Percentiles rank a stretch among this genome's conserved stretches.
phyloP scores from a whole-genome alignment of 129 eudicot species.

The Helianthus annuus region DNA sequence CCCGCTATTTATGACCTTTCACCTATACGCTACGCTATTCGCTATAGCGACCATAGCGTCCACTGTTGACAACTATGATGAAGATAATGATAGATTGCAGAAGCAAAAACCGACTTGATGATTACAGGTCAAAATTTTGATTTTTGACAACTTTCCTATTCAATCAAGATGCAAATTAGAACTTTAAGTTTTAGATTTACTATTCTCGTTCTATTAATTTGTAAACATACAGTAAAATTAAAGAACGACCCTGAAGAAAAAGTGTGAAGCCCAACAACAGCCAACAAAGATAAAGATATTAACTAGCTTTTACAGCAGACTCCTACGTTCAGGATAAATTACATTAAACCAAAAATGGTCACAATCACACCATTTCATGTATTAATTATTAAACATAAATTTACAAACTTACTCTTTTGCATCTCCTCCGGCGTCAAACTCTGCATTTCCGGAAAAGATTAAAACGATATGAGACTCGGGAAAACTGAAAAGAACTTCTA shows the following conservation, averaged over 20 bases:
- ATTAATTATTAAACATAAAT: not conserved
- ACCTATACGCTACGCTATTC: no score
- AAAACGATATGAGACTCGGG: conserved; percentile 13
- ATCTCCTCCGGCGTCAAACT: conserved; percentile 74
- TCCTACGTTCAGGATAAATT: not conserved
- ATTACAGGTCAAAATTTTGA: not conserved
- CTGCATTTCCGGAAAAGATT: conserved; percentile 51
- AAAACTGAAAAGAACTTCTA: not conserved
- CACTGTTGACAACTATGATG: not conserved
- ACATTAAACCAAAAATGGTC: conserved; percentile 1
- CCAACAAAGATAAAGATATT: not conserved
- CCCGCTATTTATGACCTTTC: no score
- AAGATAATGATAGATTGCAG: not conserved
- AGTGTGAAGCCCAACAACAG: not conserved
- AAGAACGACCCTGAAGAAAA: not conserved
- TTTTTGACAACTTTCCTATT: not conserved
- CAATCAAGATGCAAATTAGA: conserved; percentile 3
- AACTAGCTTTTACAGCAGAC: conserved; percentile 8
- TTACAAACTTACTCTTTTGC: conserved; percentile 64
- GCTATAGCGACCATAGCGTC: no score
- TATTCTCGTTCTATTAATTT: not conserved
- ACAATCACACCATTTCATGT: conserved; percentile 10
- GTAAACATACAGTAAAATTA: not conserved
- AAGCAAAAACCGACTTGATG: not conserved
- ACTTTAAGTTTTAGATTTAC: conserved; percentile 8